A percentile compares a stretch with the other conserved stretches of the same genome.
phyloP scores from a whole-genome alignment of 2,329 filamentous ascomycete genomes.

The Monilinia vaccinii-corymbosi region DNA sequence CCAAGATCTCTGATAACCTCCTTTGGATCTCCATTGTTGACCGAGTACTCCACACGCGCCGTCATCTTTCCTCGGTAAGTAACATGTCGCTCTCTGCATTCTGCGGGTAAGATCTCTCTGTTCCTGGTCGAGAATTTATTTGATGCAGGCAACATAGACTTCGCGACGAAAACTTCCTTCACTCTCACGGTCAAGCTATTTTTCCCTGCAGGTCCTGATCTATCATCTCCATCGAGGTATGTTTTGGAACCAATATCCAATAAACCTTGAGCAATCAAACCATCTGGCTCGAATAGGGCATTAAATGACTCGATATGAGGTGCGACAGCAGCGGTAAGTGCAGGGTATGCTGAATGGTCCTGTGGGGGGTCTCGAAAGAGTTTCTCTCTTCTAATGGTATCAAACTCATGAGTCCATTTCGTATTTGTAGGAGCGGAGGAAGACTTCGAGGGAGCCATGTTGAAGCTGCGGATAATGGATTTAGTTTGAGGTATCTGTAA shows the following conservation, averaged over 20 bases:
- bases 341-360: constrained; percentile 80
- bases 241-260: constrained; percentile 84
- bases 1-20: constrained; percentile 81
- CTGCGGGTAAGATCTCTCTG: constrained; percentile 80
- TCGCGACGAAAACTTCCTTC: constrained; percentile 74
- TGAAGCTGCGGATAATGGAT: constrained; percentile 8
- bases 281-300: constrained; percentile 67
- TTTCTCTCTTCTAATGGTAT: constrained; percentile 76
- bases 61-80: constrained; percentile 84
- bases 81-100: constrained; percentile 88
- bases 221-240: constrained; percentile 74
- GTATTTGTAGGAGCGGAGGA: constrained; percentile 42
- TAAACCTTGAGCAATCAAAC: constrained; percentile 64
- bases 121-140: constrained; percentile 77
- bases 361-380: constrained; percentile 84
- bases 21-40: constrained; percentile 79
- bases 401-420: constrained; percentile 76
- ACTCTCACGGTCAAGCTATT: constrained; percentile 74
- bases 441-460: constrained; percentile 20
- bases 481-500: not conserved
- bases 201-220: constrained; percentile 46
- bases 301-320: constrained; percentile 97
- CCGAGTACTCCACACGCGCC: constrained; percentile 71
- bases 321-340: constrained; percentile 73
- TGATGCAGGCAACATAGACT: constrained; percentile 64